These are phyloP conservation scores for Xylaria hypoxylon DNA, from an alignment of 2,329 filamentous ascomycete species.

Conservation along the genomic window DNA sequence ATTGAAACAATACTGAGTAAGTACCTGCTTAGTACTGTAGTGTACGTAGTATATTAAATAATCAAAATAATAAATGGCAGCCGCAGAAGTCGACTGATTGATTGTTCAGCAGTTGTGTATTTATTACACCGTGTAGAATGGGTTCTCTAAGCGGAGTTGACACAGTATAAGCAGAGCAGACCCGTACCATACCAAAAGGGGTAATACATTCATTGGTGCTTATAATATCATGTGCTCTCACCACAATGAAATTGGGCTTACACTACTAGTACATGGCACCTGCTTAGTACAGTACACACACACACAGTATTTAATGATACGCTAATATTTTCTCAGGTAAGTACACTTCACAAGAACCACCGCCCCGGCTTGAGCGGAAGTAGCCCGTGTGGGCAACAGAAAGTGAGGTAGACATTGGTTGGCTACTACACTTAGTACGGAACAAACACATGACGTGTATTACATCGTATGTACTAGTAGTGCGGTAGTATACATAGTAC, in stretches of 20 bases:
- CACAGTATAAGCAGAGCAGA: conserved; percentile 4
- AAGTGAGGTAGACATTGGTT: conserved; percentile 26
- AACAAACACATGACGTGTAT: too few species aligned
- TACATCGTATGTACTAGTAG: too few species aligned
- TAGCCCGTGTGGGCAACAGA: conserved; percentile 34
- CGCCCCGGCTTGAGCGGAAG: conserved; percentile 39
- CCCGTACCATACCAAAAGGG: background rate
- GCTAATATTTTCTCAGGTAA: too few species aligned
- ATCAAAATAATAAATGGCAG: background rate
- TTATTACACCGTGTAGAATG: background rate
- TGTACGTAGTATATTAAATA: too few species aligned
- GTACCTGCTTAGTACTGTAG: too few species aligned
- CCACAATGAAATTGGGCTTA: conserved; percentile 16
- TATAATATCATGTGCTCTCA: conserved; percentile 1
- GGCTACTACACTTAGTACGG: conserved; percentile 12
- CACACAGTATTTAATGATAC: too few species aligned
- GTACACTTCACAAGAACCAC: conserved; percentile 19
- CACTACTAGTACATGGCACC: background rate
- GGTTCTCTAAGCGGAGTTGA: background rate
- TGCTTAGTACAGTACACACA: too few species aligned
- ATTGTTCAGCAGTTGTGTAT: background rate
- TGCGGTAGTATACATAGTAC: background rate
- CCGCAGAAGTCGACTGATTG: background rate
- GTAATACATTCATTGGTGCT: conserved; percentile 11
- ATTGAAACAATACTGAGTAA: too few species aligned